A percentile compares a stretch with the other conserved stretches of the same genome.
These are phyloP conservation scores for Parathielavia appendiculata DNA, from an alignment of 495 filamentous ascomycete genomes.

Conservation along the genomic window DNA sequence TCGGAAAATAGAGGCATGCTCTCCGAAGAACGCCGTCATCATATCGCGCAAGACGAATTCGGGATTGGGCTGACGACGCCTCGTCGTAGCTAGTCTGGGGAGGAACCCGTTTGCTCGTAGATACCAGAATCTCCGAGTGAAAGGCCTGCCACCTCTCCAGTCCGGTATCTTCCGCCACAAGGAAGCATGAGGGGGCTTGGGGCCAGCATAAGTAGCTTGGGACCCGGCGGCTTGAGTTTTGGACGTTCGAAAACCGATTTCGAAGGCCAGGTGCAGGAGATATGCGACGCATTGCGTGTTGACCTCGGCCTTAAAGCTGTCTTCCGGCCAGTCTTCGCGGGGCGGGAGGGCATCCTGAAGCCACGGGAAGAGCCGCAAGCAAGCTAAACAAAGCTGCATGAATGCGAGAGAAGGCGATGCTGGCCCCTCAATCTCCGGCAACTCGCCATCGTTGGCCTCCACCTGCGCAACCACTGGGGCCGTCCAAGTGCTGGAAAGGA, in stretches of 20 bases:
- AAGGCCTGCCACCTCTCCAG: slow-evolving; percentile 18
- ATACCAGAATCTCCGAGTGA: slow-evolving; percentile 15
- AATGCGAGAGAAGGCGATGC: slow-evolving; percentile 12
- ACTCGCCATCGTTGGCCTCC: slow-evolving; percentile 7
- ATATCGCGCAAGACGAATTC: slow-evolving; percentile 17
- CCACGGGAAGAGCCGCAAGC: slow-evolving; percentile 13
- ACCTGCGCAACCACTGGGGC: slow-evolving; percentile 13
- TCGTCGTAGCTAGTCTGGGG: slow-evolving; percentile 4
- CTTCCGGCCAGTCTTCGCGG: slow-evolving; percentile 11
- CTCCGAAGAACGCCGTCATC: slow-evolving; percentile 13
- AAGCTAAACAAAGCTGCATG: slow-evolving; percentile 15
- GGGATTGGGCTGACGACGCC: slow-evolving; percentile 14
- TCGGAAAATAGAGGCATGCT: slow-evolving; percentile 10
- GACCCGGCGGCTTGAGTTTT: slow-evolving; percentile 10
- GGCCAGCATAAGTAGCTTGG: background rate
- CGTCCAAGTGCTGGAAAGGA: slow-evolving; percentile 12
- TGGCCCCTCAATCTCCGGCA: slow-evolving; percentile 12
- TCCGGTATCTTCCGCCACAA: slow-evolving; percentile 12
- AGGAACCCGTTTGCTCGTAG: slow-evolving; percentile 15
- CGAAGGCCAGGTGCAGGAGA: slow-evolving; percentile 6
- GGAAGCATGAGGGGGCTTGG: slow-evolving; percentile 1
- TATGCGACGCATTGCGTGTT: slow-evolving; percentile 10
- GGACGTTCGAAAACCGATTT: slow-evolving; percentile 14
- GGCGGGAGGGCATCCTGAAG: slow-evolving; percentile 10
- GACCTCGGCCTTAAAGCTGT: slow-evolving; percentile 12